Evolutionary conservation across 2,329 filamentous ascomycete species (phyloP), one percentile per base, ranked within the genome.

Genomic region (Ceratocystis eucalypticola): DNA sequence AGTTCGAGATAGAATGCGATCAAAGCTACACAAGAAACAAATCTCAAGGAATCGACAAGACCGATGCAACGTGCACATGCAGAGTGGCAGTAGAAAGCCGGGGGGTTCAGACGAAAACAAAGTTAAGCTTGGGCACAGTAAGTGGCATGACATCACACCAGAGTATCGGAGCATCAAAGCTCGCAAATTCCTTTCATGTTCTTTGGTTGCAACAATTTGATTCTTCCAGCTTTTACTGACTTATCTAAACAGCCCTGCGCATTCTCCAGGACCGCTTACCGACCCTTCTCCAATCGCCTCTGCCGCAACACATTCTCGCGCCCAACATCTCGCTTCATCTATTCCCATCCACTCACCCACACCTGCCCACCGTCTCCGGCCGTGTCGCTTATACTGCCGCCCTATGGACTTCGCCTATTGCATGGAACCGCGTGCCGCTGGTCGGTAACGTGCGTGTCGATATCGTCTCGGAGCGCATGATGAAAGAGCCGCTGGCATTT

Each of bases 371-470:
- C n/a, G 94, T 97, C 50, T 90, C 89, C 33, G 94, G 94, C 64
- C 85, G 89, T 61, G 88, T 96, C 45, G 88, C 91, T 61, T 99
- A 99, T 75, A 88, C 88, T 45, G 93, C 94, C 20, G 94, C 94
- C 2, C 80, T 99, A 46, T 97, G 92, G 92, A 96, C 94, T 0
- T 91, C 92, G 0, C 94, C 94, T 0, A 88, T 99, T 64, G 93
- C 92, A 37, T 99, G 94, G 94, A 95, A 95, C 72, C 85, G 89
- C 33, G 82, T 99, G 0, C 94, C 94, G 1, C 84, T 97, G 22
- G 83, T 96, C 41, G 92, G 93, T 70, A 96, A 96, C 72, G 90
- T 96, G 57, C 87, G 86, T 71, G 82, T 99, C 10, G 86, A 90
- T 71, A 94, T 99, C 64, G 76, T 96, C 20, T 93, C 89, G 12